Base-by-base conservation (phyloP, 2,329 filamentous ascomycete species). In the Arthrinium puccinioides region DNA sequence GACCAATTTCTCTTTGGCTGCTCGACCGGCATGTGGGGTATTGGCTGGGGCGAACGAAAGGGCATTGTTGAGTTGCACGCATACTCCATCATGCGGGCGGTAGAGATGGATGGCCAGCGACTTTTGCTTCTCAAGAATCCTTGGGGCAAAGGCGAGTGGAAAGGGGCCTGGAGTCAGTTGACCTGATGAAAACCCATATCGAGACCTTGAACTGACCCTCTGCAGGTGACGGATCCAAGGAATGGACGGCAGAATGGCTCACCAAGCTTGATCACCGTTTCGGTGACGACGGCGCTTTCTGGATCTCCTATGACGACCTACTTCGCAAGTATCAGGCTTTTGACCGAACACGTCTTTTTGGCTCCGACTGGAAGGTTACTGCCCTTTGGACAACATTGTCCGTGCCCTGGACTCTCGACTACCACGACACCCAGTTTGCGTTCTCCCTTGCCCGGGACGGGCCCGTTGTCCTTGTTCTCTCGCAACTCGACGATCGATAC, bases 241-340 rank as follows among this genome's bases (percentile, higher is more conserved):
- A 90, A 57, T 94, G 87, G 87, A 90, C 84, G 1, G 69, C 84
- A 0, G 80, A 88, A 47, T 87, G 82, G 75, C 79, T 90, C 60
- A 62, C 78, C 42, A 79, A 82, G 49, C 69, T 92, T 1, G 69
- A 73, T 31, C 84, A 89, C 54, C 77, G 74, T 28, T 89, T 89
- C 47, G 84, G 84, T 26, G 82, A 87, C 46, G 84, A 89, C 48
- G 84, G 84, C 18, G 76, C 70, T 31, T 77, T 76, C 43, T 76
- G 73, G 73, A 77, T 76, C 49, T 65, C 70, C 3, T 77, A 78
- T 47, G 63, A 71, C 14, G 74, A 79, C 46, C 64, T 79, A 9
- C 63, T 79, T n/a, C 62, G 63, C 42, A 76, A 76, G 45, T 79
- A 74, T 38, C 70, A 74, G 44, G 66, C 69, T 35, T 71, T 79